Evolutionary conservation across 2,329 filamentous ascomycete genomes (phyloP).

Genomic region (Cladosporium colombiae): DNA sequence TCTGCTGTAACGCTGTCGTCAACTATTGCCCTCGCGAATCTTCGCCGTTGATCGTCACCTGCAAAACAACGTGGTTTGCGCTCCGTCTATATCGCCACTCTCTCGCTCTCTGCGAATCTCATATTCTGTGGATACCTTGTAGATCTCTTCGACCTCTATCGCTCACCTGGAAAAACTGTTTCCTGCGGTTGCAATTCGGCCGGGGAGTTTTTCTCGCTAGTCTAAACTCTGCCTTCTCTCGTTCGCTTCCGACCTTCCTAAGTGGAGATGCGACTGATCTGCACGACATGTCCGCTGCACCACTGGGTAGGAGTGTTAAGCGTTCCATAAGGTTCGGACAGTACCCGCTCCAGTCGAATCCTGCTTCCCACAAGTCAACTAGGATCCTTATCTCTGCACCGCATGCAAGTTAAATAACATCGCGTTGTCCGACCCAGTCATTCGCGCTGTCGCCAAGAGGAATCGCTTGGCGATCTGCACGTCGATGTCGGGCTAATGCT

Average conservation of each 20-base stretch:
- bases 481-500: not conserved
- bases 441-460: not conserved
- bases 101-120: not conserved
- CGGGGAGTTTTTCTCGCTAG: not conserved
- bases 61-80: not conserved
- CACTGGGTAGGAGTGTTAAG: constrained; percentile 3
- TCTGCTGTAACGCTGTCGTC: not conserved
- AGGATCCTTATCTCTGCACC: constrained; percentile 1
- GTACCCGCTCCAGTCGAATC: not conserved
- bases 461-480: not conserved
- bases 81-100: not conserved
- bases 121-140: not conserved
- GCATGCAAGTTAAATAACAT: not conserved
- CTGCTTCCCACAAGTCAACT: not conserved
- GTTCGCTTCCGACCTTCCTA: not conserved
- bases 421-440: not conserved
- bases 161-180: not conserved
- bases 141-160: not conserved
- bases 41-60: not conserved
- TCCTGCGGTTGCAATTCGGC: not conserved
- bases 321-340: constrained; percentile 9
- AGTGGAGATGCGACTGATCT: not conserved
- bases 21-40: not conserved
- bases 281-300: not conserved
- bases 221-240: not conserved